A percentile compares a stretch with the other conserved stretches of the same genome.
Evolutionary conservation across 1,284 basidiomycete genomes (phyloP).

Genomic region (Pisolithus thermaeus): DNA sequence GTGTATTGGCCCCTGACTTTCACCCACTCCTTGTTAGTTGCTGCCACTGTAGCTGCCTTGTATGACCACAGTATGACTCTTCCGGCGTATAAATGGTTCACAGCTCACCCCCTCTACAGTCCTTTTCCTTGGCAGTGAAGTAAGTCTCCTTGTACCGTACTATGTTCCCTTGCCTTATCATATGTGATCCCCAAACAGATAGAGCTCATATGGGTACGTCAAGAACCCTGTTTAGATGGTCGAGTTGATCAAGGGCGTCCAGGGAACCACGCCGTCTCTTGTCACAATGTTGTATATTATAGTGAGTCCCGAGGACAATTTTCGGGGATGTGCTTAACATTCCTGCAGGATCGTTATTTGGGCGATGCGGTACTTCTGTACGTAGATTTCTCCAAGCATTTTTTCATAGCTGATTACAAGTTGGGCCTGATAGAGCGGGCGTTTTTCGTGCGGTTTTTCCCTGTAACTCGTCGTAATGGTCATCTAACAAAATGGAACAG

Average conservation of each 20-base stretch:
- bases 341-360: constrained; percentile 25
- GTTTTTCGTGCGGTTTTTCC: constrained; percentile 13
- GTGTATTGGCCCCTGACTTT: background rate
- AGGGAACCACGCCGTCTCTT: constrained; percentile 24
- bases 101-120: constrained; percentile 8
- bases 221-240: background rate
- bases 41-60: constrained; percentile 22
- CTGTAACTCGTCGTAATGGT: background rate
- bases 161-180: background rate
- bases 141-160: constrained; percentile 6
- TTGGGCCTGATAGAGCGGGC: constrained; percentile 11
- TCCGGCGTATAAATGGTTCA: background rate
- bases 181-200: constrained; percentile 14
- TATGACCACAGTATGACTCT: constrained; percentile 24
- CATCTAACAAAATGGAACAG: constrained; percentile 8
- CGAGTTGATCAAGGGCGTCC: background rate
- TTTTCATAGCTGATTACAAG: constrained; percentile 4
- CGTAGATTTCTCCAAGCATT: constrained; percentile 2
- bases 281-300: constrained; percentile 21
- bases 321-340: background rate
- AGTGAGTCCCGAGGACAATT: constrained; percentile 11
- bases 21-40: constrained; percentile 18
- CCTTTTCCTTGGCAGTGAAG: constrained; percentile 24
- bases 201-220: constrained; percentile 28
- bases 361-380: constrained; percentile 27